A percentile compares a stretch with the other conserved stretches of the same genome.
These are phyloP conservation scores for Aspergillus hortae DNA, from an alignment of 2,329 filamentous ascomycete species.

Conservation along the genomic window DNA sequence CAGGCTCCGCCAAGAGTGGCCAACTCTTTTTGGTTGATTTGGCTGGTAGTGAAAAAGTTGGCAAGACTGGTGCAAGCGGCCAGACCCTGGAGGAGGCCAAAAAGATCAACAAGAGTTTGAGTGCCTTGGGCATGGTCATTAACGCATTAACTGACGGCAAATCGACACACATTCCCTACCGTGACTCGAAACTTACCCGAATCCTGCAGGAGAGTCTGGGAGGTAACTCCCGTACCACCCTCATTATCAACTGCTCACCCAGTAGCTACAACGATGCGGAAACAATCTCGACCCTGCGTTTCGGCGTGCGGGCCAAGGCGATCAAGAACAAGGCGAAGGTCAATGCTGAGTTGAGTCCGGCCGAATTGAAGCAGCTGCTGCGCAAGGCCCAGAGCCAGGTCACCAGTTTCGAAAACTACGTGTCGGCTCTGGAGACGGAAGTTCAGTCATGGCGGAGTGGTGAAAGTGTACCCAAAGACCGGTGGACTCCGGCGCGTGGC, in stretches of 20 bases:
- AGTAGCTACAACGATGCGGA: conserved; percentile 97
- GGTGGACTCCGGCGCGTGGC: conserved; percentile 69
- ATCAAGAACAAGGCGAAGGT: conserved; percentile 99
- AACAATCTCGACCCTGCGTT: conserved; percentile 85
- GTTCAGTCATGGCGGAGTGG: conserved; percentile 83
- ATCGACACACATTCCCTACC: conserved; percentile 92
- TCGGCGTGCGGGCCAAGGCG: conserved; percentile 93
- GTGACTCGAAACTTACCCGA: conserved; percentile 95
- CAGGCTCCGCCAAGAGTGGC: conserved; percentile 90
- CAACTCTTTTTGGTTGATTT: conserved; percentile 97
- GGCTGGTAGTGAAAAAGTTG: conserved; percentile 96
- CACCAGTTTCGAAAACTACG: conserved; percentile 83
- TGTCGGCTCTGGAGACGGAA: conserved; percentile 77
- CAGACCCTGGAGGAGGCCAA: conserved; percentile 97
- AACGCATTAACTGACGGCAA: conserved; percentile 95
- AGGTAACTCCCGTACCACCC: conserved; percentile 95
- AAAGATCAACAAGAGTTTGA: conserved; percentile 99
- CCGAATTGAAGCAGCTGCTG: conserved; percentile 88
- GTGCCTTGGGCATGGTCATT: conserved; percentile 97
- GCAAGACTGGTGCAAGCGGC: conserved; percentile 95
- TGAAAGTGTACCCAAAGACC: conserved; percentile 82
- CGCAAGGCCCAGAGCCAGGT: conserved; percentile 90
- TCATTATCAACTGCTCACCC: conserved; percentile 99
- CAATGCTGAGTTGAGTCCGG: conserved; percentile 93
- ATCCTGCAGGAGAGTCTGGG: conserved; percentile 96